Percentiles rank a stretch among this genome's conserved stretches.
phyloP scores from a whole-genome alignment of 2,329 filamentous ascomycete species.

The Alternaria arborescens region DNA sequence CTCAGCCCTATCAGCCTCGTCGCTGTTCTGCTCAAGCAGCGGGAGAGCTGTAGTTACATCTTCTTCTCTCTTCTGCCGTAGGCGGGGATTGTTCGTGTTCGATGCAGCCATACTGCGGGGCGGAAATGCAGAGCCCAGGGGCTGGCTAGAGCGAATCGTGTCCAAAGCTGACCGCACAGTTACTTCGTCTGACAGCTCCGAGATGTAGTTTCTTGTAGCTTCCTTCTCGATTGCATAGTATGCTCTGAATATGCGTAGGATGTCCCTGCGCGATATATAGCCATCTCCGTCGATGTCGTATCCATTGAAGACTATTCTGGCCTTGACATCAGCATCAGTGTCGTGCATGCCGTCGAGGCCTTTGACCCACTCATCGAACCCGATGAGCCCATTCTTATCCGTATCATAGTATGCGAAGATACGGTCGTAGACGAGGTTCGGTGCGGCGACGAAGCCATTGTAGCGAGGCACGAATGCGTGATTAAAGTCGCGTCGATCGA shows the following conservation, averaged over 20 bases:
- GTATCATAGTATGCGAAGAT: constrained; percentile 98
- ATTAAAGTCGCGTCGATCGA: constrained; percentile 93
- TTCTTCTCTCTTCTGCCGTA: constrained; percentile 46
- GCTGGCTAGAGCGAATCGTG: constrained; percentile 55
- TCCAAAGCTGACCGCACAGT: constrained; percentile 63
- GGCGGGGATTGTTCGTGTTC: constrained; percentile 18
- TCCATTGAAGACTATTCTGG: constrained; percentile 75
- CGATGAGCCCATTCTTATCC: constrained; percentile 86
- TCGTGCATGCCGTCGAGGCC: constrained; percentile 73
- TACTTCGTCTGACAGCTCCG: constrained; percentile 78
- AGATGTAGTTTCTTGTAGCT: constrained; percentile 82
- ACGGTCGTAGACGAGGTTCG: constrained; percentile 92
- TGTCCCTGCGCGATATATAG: constrained; percentile 84
- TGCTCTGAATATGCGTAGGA: constrained; percentile 88
- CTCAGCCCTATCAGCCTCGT: constrained; percentile 30
- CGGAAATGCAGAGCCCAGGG: constrained; percentile 56
- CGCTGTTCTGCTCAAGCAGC: constrained; percentile 36
- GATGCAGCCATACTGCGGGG: constrained; percentile 46
- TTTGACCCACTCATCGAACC: constrained; percentile 89
- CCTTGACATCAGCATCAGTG: constrained; percentile 58
- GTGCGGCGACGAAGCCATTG: constrained; percentile 76
- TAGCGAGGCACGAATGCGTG: constrained; percentile 87
- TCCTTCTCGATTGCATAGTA: constrained; percentile 93
- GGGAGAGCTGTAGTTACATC: constrained; percentile 40
- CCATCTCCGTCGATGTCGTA: constrained; percentile 93